phyloP scores from a whole-genome alignment of 495 filamentous ascomycete genomes.

The Xylaria flabelliformis region DNA sequence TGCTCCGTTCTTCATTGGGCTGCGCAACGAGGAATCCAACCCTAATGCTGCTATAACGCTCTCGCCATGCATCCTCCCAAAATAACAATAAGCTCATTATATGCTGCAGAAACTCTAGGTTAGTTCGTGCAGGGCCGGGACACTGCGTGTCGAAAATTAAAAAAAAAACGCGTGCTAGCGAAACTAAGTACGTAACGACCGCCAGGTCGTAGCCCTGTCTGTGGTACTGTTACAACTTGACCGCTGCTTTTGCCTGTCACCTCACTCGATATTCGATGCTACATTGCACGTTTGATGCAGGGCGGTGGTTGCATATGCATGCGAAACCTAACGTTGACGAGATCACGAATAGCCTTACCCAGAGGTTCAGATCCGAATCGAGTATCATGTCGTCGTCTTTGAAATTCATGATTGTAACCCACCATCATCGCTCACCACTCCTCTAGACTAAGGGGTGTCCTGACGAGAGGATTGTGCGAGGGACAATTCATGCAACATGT shows the following conservation, averaged over 20 bases:
- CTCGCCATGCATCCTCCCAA: not conserved
- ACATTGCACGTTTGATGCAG: not conserved
- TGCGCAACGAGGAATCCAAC: slow-evolving; percentile 3
- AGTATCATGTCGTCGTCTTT: not conserved
- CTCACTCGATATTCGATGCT: not conserved
- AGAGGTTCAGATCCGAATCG: slow-evolving; percentile 3
- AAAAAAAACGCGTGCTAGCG: not conserved
- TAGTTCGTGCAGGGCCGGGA: not conserved
- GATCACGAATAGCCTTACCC: slow-evolving; percentile 2
- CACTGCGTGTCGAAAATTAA: not conserved
- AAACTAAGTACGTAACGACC: no score
- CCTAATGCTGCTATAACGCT: not conserved
- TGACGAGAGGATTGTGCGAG: not conserved
- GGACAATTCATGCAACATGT: not conserved
- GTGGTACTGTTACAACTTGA: not conserved
- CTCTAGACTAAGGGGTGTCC: not conserved
- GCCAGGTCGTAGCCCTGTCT: not conserved
- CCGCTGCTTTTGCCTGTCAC: not conserved
- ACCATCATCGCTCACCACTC: not conserved
- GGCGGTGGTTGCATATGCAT: not conserved
- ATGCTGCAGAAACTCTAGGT: slow-evolving; percentile 12
- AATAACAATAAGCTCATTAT: not conserved
- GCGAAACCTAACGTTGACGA: not conserved
- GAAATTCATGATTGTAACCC: not conserved
- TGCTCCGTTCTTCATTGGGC: slow-evolving; percentile 5